A percentile compares a stretch with the other conserved stretches of the same genome.
Evolutionary conservation across 441 rosid genomes (phyloP).

Genomic region (Heliophila coronopifolia): DNA sequence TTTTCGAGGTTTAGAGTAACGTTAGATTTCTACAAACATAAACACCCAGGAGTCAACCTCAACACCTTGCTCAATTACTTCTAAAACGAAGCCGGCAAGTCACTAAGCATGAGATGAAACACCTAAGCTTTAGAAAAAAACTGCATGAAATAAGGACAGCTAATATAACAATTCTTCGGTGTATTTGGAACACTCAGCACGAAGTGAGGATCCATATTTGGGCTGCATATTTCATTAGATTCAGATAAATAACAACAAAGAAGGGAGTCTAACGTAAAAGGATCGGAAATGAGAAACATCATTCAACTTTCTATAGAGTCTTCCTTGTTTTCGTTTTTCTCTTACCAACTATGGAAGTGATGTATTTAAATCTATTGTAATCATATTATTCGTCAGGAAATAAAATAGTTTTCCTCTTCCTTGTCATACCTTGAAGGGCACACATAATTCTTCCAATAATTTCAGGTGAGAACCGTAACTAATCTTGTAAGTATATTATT

Average conservation of each 20-base stretch:
- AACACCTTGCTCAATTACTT: neutral
- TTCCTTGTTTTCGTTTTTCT: neutral
- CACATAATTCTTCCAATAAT: slow-evolving; percentile 1
- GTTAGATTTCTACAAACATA: neutral
- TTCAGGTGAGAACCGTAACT: slow-evolving; percentile 8
- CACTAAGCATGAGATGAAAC: neutral
- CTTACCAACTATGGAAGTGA: neutral
- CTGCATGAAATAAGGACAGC: neutral
- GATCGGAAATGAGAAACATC: neutral
- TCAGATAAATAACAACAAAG: slow-evolving; percentile 3
- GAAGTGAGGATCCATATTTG: neutral
- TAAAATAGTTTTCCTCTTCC: neutral
- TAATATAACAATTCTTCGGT: neutral
- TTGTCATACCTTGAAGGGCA: neutral
- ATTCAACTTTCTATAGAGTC: neutral
- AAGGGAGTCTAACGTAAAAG: neutral
- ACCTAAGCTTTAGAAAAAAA: neutral
- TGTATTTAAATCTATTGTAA: neutral
- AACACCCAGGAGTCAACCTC: neutral
- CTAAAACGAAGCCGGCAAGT: neutral
- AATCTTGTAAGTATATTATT: neutral
- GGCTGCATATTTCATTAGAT: neutral
- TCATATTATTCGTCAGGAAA: neutral
- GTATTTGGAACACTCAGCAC: neutral
- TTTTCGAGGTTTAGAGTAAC: neutral